Conservation (phyloP, 345 rosid species). For the Acer saccharum region DNA sequence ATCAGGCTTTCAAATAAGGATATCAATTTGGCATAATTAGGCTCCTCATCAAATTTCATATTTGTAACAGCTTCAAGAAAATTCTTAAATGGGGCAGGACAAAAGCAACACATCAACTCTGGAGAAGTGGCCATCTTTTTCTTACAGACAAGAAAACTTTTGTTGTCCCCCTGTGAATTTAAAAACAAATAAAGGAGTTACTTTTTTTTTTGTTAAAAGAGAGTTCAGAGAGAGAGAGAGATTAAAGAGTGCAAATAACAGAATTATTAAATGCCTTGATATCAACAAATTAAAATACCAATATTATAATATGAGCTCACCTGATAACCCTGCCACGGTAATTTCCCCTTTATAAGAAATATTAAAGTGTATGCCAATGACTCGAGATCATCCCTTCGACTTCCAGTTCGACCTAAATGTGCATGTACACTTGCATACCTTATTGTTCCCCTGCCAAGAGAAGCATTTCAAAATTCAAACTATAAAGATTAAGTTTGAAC, state of each 20-base stretch:
- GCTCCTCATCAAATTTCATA: slow-evolving; percentile 95
- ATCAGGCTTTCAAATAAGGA: slow-evolving; percentile 74
- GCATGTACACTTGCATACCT: slow-evolving; percentile 98
- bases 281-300: slow-evolving; percentile 5
- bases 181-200: slow-evolving; percentile 18
- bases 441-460: slow-evolving; percentile 79
- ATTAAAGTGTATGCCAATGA: slow-evolving; percentile 93
- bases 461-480: slow-evolving; percentile 23
- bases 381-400: slow-evolving; percentile 94
- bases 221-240: background rate
- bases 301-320: slow-evolving; percentile 32
- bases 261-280: background rate
- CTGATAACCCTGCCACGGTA: slow-evolving; percentile 99
- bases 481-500: background rate
- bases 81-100: slow-evolving; percentile 80
- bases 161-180: slow-evolving; percentile 80
- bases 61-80: slow-evolving; percentile 90
- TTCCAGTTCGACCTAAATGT: slow-evolving; percentile 91
- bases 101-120: slow-evolving; percentile 85
- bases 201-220: background rate
- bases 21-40: slow-evolving; percentile 86
- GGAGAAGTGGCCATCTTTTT: slow-evolving; percentile 93
- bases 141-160: slow-evolving; percentile 94
- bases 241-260: background rate
- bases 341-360: slow-evolving; percentile 86